A percentile compares a stretch with the other conserved stretches of the same genome.
These are phyloP conservation scores for Globisporangium sylvaticum DNA, from an alignment of 352 stramenopile genomes.

Conservation along the genomic window DNA sequence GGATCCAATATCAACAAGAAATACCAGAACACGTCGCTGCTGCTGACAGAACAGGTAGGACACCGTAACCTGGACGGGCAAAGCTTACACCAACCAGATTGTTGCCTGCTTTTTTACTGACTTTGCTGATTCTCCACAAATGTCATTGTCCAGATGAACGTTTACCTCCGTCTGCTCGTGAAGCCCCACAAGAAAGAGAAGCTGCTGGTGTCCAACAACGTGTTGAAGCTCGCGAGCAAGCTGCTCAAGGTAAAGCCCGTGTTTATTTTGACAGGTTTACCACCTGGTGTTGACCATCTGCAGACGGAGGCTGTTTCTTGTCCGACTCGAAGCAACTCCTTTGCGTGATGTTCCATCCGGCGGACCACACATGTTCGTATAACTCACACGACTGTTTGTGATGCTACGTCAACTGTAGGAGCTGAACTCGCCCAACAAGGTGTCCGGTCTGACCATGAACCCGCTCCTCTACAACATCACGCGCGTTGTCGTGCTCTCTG, in stretches of 20 bases:
- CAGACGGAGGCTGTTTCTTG: background rate
- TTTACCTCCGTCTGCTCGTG: constrained; percentile 78
- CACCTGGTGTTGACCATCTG: background rate
- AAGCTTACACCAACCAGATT: constrained; percentile 1
- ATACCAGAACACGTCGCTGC: constrained; percentile 89
- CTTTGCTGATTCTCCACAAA: background rate
- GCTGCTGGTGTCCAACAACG: constrained; percentile 87
- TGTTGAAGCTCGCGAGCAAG: constrained; percentile 89
- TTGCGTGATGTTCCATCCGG: constrained; percentile 1
- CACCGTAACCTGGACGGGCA: background rate
- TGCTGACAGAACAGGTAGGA: constrained; percentile 86
- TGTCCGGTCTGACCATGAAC: constrained; percentile 89
- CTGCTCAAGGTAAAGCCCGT: constrained; percentile 62
- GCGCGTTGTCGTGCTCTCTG: constrained; percentile 84
- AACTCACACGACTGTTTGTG: constrained; percentile 3
- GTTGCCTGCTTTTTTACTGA: constrained; percentile 15
- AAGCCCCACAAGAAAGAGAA: constrained; percentile 89
- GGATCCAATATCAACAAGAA: constrained; percentile 90
- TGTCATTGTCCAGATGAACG: constrained; percentile 62
- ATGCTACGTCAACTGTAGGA: constrained; percentile 37
- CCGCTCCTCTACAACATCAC: constrained; percentile 89
- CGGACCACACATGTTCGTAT: background rate
- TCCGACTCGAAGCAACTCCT: background rate
- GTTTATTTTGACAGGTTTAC: background rate
- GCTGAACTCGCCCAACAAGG: constrained; percentile 89